A percentile compares a stretch with the other conserved stretches of the same genome.
Conservation (phyloP, 1,139 yeast genomes). For the Spathaspora sp. region DNA sequence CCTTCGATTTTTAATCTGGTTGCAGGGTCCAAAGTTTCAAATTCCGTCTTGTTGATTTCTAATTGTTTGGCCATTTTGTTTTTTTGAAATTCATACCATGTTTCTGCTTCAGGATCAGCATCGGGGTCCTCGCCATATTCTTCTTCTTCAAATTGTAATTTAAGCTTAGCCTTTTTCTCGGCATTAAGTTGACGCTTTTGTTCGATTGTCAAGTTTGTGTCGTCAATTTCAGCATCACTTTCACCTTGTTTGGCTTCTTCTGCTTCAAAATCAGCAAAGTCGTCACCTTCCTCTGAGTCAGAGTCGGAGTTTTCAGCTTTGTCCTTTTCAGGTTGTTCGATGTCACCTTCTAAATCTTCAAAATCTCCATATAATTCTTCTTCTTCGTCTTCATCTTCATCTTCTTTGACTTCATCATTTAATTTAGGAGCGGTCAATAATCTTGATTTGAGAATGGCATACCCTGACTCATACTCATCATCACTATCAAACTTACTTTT, state of each 20-base stretch:
- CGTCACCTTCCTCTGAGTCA: constrained; percentile 31
- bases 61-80: constrained; percentile 95
- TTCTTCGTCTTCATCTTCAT: constrained; percentile 34
- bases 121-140: constrained; percentile 82
- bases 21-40: constrained; percentile 69
- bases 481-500: constrained; percentile 52
- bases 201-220: constrained; percentile 52
- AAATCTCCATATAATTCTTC: constrained; percentile 8
- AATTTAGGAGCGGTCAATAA: constrained; percentile 70
- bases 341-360: constrained; percentile 10
- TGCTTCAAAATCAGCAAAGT: constrained; percentile 56
- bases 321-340: constrained; percentile 17
- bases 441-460: constrained; percentile 52
- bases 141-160: constrained; percentile 88
- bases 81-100: constrained; percentile 97
- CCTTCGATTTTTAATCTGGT: constrained; percentile 87
- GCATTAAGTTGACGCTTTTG: constrained; percentile 81
- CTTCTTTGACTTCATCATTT: constrained; percentile 37
- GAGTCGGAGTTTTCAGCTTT: constrained; percentile 27
- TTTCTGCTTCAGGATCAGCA: constrained; percentile 75
- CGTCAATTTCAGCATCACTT: constrained; percentile 32
- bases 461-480: constrained; percentile 45
- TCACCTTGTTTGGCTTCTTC: constrained; percentile 45
- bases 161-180: constrained; percentile 81
- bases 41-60: constrained; percentile 85